Evolutionary conservation across 768 basidiomycete genomes (phyloP).

Genomic region (Hericium rajendrae): DNA sequence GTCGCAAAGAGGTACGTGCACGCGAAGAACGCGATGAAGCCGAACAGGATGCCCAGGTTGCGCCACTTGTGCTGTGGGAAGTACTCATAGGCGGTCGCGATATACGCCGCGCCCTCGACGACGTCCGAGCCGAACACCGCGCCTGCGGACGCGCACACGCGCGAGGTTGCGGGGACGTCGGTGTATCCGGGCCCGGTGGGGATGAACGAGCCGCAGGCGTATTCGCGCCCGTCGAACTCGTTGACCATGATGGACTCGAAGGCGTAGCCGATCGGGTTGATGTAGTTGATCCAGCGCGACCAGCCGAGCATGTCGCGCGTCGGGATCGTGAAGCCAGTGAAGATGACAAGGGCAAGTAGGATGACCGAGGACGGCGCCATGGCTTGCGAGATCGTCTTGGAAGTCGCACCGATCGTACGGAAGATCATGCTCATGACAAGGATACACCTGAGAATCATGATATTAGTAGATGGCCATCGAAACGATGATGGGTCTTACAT

Average conservation of each 20-base stretch:
- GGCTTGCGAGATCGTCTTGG: conserved; percentile 49
- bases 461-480: not conserved
- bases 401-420: conserved; percentile 52
- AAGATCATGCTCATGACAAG: conserved; percentile 71
- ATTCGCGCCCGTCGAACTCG: conserved; percentile 63
- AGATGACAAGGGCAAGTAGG: conserved; percentile 38
- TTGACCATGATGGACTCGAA: conserved; percentile 73
- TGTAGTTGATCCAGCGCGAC: conserved; percentile 55
- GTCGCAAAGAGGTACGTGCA: conserved; percentile 48
- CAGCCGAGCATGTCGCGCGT: conserved; percentile 56
- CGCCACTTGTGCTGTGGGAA: conserved; percentile 27
- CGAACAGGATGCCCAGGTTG: conserved; percentile 17
- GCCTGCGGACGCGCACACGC: conserved; percentile 55
- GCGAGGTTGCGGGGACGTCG: not conserved
- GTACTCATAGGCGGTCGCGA: conserved; percentile 23
- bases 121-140: conserved; percentile 28
- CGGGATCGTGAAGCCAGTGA: conserved; percentile 53
- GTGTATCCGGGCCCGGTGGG: not conserved
- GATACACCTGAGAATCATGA: conserved; percentile 14
- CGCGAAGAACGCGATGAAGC: conserved; percentile 25
- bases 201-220: not conserved
- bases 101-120: conserved; percentile 22
- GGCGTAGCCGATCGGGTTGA: conserved; percentile 58
- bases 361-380: conserved; percentile 46
- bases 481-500: conserved; percentile 37